phyloP scores from a whole-genome alignment of 2,329 filamentous ascomycete genomes.

The Colletotrichum sojae region DNA sequence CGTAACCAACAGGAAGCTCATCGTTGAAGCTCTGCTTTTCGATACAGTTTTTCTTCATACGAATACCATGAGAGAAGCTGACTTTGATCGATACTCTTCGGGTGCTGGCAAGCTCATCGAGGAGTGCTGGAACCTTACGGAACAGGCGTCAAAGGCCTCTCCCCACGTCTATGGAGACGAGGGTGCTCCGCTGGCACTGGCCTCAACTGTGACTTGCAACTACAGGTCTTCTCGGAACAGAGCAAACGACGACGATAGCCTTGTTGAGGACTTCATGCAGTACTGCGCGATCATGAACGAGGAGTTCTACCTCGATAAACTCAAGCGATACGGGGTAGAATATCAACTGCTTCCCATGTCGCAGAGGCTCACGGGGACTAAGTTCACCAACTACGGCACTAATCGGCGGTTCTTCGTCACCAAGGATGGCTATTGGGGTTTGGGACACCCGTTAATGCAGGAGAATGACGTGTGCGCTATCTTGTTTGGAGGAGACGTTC shows the following conservation, averaged over 20 bases:
- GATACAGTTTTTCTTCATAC: neutral
- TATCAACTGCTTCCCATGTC: neutral
- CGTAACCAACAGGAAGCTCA: neutral
- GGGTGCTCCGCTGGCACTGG: neutral
- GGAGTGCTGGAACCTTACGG: conserved; percentile 5
- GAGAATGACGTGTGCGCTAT: neutral
- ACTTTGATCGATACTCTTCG: neutral
- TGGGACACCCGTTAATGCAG: neutral
- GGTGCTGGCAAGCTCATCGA: neutral
- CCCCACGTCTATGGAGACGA: neutral
- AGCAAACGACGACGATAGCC: neutral
- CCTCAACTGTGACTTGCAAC: neutral
- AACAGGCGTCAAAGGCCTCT: neutral
- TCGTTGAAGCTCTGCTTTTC: neutral
- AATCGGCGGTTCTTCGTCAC: conserved; percentile 13
- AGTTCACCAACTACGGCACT: neutral
- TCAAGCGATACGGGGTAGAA: neutral
- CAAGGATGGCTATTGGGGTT: conserved; percentile 1
- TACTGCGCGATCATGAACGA: neutral
- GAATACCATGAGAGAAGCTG: neutral
- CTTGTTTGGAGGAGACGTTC: conserved; percentile 5
- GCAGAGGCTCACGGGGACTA: neutral
- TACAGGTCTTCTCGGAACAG: neutral
- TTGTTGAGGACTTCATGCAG: neutral
- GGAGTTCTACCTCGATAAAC: neutral